Evolutionary conservation across 2,329 filamentous ascomycete species (phyloP).

Genomic region (Tolypocladium tundrense): DNA sequence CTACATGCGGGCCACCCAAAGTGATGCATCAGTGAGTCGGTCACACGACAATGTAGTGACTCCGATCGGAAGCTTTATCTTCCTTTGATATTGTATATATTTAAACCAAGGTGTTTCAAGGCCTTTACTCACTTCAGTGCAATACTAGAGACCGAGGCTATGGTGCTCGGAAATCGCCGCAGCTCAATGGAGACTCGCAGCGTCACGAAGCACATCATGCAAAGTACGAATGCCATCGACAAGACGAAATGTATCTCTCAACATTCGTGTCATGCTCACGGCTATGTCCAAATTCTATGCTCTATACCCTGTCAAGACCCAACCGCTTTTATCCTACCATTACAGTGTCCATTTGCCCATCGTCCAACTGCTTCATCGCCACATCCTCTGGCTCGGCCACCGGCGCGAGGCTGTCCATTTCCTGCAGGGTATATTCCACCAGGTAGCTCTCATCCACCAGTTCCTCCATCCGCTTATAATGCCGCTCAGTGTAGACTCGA

Average conservation of each 20-base stretch:
- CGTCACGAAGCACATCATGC: no score
- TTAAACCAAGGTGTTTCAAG: no score
- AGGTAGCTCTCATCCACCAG: conserved; percentile 90
- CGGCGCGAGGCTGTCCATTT: conserved; percentile 72
- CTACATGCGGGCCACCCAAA: neutral
- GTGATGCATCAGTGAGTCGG: neutral
- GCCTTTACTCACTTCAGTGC: no score
- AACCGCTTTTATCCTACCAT: conserved; percentile 1
- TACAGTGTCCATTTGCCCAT: conserved; percentile 16
- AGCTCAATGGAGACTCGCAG: neutral
- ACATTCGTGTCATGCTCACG: neutral
- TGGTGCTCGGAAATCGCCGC: no score
- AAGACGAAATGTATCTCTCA: neutral
- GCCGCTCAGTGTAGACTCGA: conserved; percentile 81
- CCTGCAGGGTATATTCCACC: conserved; percentile 81
- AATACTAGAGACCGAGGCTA: no score
- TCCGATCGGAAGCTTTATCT: neutral
- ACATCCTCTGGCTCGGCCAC: conserved; percentile 20
- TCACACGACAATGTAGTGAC: neutral
- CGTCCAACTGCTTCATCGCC: conserved; percentile 24
- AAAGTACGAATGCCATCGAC: no score
- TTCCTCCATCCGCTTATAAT: conserved; percentile 84
- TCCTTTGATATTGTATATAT: no score
- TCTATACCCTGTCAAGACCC: neutral
- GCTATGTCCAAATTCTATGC: neutral